Base-by-base conservation (phyloP, 345 rosid genomes). In the Conringia planisiliqua region DNA sequence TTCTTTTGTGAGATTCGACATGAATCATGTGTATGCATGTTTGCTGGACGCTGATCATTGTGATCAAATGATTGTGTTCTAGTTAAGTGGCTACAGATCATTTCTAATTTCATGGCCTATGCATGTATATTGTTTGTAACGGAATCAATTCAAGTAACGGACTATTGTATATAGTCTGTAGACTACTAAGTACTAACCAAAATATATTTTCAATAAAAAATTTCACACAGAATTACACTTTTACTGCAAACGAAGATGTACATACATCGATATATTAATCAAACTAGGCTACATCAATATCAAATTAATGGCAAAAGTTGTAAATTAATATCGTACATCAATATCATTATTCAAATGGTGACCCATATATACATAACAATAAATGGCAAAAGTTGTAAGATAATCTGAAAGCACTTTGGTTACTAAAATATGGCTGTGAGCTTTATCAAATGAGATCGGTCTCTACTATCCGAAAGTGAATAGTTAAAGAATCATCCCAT, bases 1-100 rank as follows among this genome's bases (percentile, higher is more conserved):
- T 44, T 67, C 11, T 54, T 10, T 24, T 39, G 50, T 36, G 50
- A 26, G 26, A 54, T 54, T 68, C 51, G 51, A 54, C 12, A 22
- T 68, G 26, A 68, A 26, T 68, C 51, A 68, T 38, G 38, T 38
- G 33, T 66, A 62, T 22, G 13, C 51, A 58, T 62, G 54, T 27
- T 44, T 58, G 7, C 22, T n/a, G 5, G 26, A 63, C 26, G 3
- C 36, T 44, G 17, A 54, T 68, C 26, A 68, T 39, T 29, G 62
- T 68, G 42, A 40, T 40, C 40, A 39, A 55, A 67, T 54, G 27
- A 69, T 69, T 56, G 42, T 29, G 27, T 52, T 56, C 12, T 64
- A n/a, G n/a, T n/a, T n/a, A 10, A 55, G 40, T 67, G 71, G 26
- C 1, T 35, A 51, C 16, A 36, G 35, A 24, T 52, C 10, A 50